phyloP scores from a whole-genome alignment of 345 rosid genomes.

The Stellera chamaejasme region DNA sequence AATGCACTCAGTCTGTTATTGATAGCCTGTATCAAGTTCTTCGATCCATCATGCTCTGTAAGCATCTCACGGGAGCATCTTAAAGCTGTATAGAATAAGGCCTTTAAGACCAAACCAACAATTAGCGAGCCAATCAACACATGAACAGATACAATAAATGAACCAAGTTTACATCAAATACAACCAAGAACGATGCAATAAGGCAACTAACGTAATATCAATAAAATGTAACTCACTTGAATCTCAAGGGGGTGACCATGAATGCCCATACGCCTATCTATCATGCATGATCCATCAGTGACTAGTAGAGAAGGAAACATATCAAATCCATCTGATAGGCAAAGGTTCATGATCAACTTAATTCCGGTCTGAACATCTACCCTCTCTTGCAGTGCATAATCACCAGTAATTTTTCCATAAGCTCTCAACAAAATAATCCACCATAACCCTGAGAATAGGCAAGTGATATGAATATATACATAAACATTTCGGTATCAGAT shows the following conservation, averaged over 20 bases:
- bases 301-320: slow-evolving; percentile 86
- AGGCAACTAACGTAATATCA: not conserved
- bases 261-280: slow-evolving; percentile 85
- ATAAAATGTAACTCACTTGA: slow-evolving; percentile 44
- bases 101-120: slow-evolving; percentile 27
- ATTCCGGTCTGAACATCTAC: slow-evolving; percentile 89
- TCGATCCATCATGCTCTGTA: slow-evolving; percentile 50
- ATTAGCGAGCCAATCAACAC: slow-evolving; percentile 1
- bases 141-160: slow-evolving; percentile 4
- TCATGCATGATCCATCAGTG: slow-evolving; percentile 93
- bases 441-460: slow-evolving; percentile 57
- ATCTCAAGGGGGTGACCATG: slow-evolving; percentile 95
- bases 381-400: slow-evolving; percentile 71
- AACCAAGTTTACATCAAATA: not conserved
- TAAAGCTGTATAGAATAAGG: slow-evolving; percentile 71
- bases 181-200: not conserved
- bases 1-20: slow-evolving; percentile 76
- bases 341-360: slow-evolving; percentile 61
- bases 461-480: not conserved
- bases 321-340: slow-evolving; percentile 82
- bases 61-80: slow-evolving; percentile 81
- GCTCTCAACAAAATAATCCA: slow-evolving; percentile 87
- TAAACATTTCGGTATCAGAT: not conserved
- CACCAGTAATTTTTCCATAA: slow-evolving; percentile 80
- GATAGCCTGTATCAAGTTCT: slow-evolving; percentile 62